Percentiles rank a stretch among this genome's conserved stretches.
Conservation (phyloP, 306 rosid genomes). For the Castanea crenata region DNA sequence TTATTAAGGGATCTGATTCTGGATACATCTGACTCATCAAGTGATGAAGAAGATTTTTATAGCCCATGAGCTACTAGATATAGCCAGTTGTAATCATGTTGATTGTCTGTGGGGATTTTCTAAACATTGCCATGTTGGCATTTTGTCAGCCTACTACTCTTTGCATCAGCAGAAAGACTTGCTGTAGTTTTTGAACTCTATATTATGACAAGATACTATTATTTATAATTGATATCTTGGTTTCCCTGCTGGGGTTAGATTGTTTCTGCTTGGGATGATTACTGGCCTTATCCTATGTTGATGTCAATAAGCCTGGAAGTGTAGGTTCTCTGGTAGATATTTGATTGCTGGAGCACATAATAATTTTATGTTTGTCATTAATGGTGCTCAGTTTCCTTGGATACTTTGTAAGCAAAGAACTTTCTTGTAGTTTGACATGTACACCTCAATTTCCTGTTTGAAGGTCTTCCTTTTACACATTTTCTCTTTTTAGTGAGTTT, state of each 20-base stretch:
- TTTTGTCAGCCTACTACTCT: slow-evolving; percentile 17
- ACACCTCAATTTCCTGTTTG: not conserved
- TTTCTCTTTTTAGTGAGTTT: not conserved
- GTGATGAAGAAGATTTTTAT: slow-evolving; percentile 36
- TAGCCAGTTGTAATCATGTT: too few relatives aligned
- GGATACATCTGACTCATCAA: slow-evolving; percentile 32
- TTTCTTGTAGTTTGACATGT: not conserved
- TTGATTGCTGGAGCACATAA: not conserved
- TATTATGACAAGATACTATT: not conserved
- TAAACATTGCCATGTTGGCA: slow-evolving; percentile 11
- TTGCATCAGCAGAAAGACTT: not conserved
- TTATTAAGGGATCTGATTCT: slow-evolving; percentile 31
- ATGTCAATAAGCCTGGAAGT: not conserved
- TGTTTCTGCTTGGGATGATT: not conserved
- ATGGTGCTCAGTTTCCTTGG: not conserved
- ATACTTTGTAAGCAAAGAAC: not conserved
- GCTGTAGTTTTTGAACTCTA: slow-evolving; percentile 14
- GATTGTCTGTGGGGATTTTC: not conserved
- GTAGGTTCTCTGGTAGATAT: not conserved
- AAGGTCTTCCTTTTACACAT: not conserved
- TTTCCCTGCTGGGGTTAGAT: not conserved
- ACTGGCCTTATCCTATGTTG: not conserved
- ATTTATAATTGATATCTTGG: not conserved
- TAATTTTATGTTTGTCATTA: not conserved
- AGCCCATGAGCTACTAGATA: not conserved